Percentiles rank a stretch among this genome's conserved stretches.
phyloP scores from a whole-genome alignment of 139 green algal species.

The Chlamydomonas incerta region DNA sequence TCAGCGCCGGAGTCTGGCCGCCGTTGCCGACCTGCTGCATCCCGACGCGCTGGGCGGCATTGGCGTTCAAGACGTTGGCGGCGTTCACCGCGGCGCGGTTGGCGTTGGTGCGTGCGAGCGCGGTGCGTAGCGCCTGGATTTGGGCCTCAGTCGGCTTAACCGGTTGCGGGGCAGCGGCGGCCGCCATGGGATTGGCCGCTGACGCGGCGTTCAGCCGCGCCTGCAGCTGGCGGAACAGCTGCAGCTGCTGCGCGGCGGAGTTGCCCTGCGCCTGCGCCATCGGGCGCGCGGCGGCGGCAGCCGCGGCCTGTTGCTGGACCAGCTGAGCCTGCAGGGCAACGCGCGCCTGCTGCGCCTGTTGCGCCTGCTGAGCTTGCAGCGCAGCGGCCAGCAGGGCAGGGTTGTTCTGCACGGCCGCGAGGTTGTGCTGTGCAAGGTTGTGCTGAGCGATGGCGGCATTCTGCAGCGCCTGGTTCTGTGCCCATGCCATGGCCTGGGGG shows the following conservation, averaged over 20 bases:
- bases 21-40: background rate
- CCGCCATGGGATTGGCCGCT: background rate
- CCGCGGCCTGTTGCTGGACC: slow-evolving; percentile 26
- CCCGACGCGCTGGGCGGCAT: background rate
- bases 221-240: slow-evolving; percentile 44
- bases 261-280: background rate
- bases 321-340: slow-evolving; percentile 42
- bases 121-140: slow-evolving; percentile 28
- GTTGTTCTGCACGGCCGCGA: slow-evolving; percentile 33
- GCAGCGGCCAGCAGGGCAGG: slow-evolving; percentile 27
- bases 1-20: background rate
- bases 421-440: slow-evolving; percentile 35
- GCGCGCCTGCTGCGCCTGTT: slow-evolving; percentile 10
- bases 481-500: slow-evolving; percentile 31
- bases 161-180: background rate
- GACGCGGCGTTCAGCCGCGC: slow-evolving; percentile 3
- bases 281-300: slow-evolving; percentile 1
- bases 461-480: slow-evolving; percentile 41
- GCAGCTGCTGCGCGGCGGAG: slow-evolving; percentile 37
- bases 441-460: slow-evolving; percentile 35
- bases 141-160: slow-evolving; percentile 41
- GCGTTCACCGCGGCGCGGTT: slow-evolving; percentile 21
- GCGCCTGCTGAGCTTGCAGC: slow-evolving; percentile 23
- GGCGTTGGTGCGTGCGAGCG: slow-evolving; percentile 13
- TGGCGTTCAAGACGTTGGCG: slow-evolving; percentile 9